Percentiles rank a stretch among this genome's conserved stretches.
Evolutionary conservation across 2,329 filamentous ascomycete species (phyloP).

Genomic region (Aspergillus amoenus): DNA sequence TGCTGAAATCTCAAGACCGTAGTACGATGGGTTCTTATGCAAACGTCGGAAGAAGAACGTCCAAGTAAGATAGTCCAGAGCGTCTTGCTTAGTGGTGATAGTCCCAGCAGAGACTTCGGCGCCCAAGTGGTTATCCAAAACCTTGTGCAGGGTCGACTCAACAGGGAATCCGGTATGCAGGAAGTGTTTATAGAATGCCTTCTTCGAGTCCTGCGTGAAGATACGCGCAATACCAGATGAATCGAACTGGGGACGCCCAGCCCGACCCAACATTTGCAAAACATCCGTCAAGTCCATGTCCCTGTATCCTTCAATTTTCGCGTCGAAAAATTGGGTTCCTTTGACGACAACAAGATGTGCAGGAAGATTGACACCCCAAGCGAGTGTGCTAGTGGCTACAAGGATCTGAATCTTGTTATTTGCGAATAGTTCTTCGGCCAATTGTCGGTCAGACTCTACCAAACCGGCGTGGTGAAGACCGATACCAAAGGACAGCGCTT

Average conservation of each 20-base stretch:
- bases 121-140: constrained; percentile 93
- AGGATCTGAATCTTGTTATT: constrained; percentile 98
- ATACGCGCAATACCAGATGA: constrained; percentile 93
- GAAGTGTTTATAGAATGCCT: constrained; percentile 99
- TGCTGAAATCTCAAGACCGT: constrained; percentile 87
- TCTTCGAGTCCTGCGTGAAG: constrained; percentile 96
- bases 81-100: constrained; percentile 91
- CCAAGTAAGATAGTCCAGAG: constrained; percentile 96
- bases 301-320: constrained; percentile 94
- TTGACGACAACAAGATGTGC: constrained; percentile 97
- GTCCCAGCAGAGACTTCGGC: constrained; percentile 94
- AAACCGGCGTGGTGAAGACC: constrained; percentile 96
- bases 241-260: constrained; percentile 94
- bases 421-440: constrained; percentile 91
- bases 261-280: constrained; percentile 94
- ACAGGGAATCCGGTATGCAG: constrained; percentile 97
- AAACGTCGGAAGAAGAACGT: constrained; percentile 98
- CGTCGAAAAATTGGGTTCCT: constrained; percentile 96
- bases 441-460: constrained; percentile 86
- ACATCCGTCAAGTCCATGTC: constrained; percentile 99
- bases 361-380: constrained; percentile 97
- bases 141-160: constrained; percentile 92
- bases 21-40: constrained; percentile 98
- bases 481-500: constrained; percentile 96
- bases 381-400: constrained; percentile 90